phyloP scores from a whole-genome alignment of 225 moss, liverwort and hornwort genomes.

The Pseudoscleropodium purum region DNA sequence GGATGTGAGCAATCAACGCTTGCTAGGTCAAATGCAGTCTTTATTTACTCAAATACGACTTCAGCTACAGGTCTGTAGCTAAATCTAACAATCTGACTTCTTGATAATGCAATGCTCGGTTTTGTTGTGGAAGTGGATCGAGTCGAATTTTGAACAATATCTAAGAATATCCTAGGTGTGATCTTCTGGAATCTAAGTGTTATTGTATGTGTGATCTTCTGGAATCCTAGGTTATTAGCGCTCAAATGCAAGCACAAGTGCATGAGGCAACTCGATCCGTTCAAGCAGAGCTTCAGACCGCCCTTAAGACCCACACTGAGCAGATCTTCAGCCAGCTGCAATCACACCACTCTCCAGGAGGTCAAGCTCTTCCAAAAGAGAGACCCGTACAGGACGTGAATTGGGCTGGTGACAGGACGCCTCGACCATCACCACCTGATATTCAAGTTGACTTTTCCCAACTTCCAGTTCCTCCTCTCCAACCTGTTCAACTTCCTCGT shows the following conservation, averaged over 20 bases:
- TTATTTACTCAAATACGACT: constrained; percentile 31
- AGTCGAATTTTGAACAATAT: background rate
- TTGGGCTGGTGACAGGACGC: constrained; percentile 8
- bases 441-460: constrained; percentile 34
- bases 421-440: constrained; percentile 11
- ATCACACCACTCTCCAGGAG: constrained; percentile 7
- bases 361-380: constrained; percentile 6
- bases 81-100: background rate
- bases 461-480: constrained; percentile 23
- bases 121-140: background rate
- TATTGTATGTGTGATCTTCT: background rate
- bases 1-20: constrained; percentile 42
- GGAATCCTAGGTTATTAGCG: constrained; percentile 20
- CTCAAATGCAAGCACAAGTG: constrained; percentile 42
- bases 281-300: constrained; percentile 36
- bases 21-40: constrained; percentile 34
- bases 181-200: background rate
- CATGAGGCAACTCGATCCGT: constrained; percentile 35
- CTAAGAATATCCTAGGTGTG: background rate
- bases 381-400: constrained; percentile 8
- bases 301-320: constrained; percentile 28
- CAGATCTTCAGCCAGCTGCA: constrained; percentile 32
- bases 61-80: constrained; percentile 21
- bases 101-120: background rate
- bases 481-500: constrained; percentile 12